A percentile compares a stretch with the other conserved stretches of the same genome.
phyloP scores from a whole-genome alignment of 345 rosid genomes.

The Raphanus sativus region DNA sequence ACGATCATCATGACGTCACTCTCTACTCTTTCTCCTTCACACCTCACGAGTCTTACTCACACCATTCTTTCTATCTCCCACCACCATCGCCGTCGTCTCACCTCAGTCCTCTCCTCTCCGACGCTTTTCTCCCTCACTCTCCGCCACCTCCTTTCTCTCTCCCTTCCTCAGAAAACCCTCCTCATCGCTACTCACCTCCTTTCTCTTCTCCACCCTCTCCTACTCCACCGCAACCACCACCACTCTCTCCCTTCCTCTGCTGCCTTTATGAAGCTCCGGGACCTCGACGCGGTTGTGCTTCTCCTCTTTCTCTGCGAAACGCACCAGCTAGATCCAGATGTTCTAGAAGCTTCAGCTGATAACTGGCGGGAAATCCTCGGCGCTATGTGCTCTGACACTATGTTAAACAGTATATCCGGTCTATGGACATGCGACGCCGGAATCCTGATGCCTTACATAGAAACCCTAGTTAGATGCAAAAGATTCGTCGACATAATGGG shows the following conservation, averaged over 20 bases:
- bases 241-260: constrained; percentile 27
- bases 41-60: constrained; percentile 52
- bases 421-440: constrained; percentile 56
- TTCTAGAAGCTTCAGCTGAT: constrained; percentile 44
- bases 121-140: constrained; percentile 74
- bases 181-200: constrained; percentile 88
- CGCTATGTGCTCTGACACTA: constrained; percentile 30
- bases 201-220: constrained; percentile 63
- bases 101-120: constrained; percentile 71
- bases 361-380: constrained; percentile 60
- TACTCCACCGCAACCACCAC: constrained; percentile 45
- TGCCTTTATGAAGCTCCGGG: constrained; percentile 52
- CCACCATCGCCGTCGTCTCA: constrained; percentile 63
- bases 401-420: constrained; percentile 42
- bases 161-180: constrained; percentile 59
- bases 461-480: constrained; percentile 61
- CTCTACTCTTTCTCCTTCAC: constrained; percentile 51
- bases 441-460: constrained; percentile 60
- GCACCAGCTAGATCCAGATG: constrained; percentile 59
- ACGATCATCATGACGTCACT: constrained; percentile 60
- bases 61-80: constrained; percentile 52
- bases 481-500: constrained; percentile 55
- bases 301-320: constrained; percentile 84
- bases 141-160: constrained; percentile 73
- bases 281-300: constrained; percentile 71